Base-by-base conservation (phyloP, 2,329 filamentous ascomycete species). In the Coniella lustricola region DNA sequence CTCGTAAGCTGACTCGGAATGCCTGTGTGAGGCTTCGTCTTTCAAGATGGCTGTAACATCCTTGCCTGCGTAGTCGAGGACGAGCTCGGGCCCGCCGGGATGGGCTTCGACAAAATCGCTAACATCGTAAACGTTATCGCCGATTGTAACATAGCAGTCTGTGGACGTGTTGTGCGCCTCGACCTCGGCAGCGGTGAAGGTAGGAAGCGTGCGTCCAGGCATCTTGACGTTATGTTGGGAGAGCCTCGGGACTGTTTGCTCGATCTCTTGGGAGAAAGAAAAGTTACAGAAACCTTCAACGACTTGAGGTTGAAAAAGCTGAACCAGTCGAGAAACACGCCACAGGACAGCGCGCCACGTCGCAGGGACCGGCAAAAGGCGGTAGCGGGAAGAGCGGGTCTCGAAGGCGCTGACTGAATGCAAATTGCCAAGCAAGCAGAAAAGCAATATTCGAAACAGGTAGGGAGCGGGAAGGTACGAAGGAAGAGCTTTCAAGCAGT, bases 1-100 rank as follows among this genome's bases (percentile, higher is more conserved):
- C 60, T 97, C 91, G 67, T 96, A 98, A n/a, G 93, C 93, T 2
- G 90, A 77, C 53, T 97, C 90, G 41, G 86, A 89, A 66, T 98
- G 93, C 37, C 74, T 70, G 63, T 98, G 93, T 31, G 90, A 96
- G 37, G 79, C 70, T 53, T 83, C 76, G 62, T 98, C 90, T 62
- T 85, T 82, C 68, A 98, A 74, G 51, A 96, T 94, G 3, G 82
- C 76, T 55, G 79, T 77, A 50, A 96, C 76, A 66, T 98, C 93
- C 66, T 89, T 87, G 56, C 91, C 91, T 29, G 79, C 93, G 65
- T 93, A 95, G 46, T 95, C 87, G 54, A 96, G 73, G 53, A 98
- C 84, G 58, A 97, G 73, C 54, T 95, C 87, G 59, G 82, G 81
- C 50, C 93, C 93, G 57, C 93, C 93, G 20, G 93, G 93, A 64